phyloP scores from a whole-genome alignment of 106 monocot genomes.

The Platanthera zijinensis region DNA sequence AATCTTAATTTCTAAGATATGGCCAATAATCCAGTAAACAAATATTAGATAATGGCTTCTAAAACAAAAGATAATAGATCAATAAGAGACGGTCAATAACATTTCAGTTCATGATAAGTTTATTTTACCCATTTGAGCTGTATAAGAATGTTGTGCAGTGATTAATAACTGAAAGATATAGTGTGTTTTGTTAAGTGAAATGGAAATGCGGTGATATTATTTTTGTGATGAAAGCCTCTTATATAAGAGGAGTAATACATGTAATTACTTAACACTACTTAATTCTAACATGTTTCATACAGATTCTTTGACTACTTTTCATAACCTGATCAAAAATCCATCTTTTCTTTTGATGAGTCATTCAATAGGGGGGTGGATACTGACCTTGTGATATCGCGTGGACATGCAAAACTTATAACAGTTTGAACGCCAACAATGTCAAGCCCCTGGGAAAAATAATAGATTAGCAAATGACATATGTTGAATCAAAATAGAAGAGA shows the following conservation, averaged over 20 bases:
- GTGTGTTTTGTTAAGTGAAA: no score
- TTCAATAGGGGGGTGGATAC: neutral
- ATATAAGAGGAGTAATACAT: no score
- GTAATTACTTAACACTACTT: no score
- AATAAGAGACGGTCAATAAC: neutral
- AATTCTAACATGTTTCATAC: neutral
- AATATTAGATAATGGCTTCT: neutral
- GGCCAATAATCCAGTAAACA: neutral
- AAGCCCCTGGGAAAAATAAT: constrained; percentile 58
- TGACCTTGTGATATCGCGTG: constrained; percentile 86
- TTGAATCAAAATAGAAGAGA: neutral
- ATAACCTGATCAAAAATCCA: neutral
- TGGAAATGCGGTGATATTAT: no score
- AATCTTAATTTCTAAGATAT: neutral
- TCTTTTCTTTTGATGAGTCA: neutral
- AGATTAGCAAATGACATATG: neutral
- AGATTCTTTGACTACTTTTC: neutral
- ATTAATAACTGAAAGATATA: no score
- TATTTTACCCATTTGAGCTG: neutral
- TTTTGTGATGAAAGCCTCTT: no score
- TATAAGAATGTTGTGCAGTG: neutral
- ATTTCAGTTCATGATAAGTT: neutral
- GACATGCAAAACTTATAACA: constrained; percentile 95
- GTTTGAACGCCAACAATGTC: constrained; percentile 97
- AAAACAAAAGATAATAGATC: neutral